Base-by-base conservation (phyloP, 75 land plant species). In the Cryptomeria japonica region DNA sequence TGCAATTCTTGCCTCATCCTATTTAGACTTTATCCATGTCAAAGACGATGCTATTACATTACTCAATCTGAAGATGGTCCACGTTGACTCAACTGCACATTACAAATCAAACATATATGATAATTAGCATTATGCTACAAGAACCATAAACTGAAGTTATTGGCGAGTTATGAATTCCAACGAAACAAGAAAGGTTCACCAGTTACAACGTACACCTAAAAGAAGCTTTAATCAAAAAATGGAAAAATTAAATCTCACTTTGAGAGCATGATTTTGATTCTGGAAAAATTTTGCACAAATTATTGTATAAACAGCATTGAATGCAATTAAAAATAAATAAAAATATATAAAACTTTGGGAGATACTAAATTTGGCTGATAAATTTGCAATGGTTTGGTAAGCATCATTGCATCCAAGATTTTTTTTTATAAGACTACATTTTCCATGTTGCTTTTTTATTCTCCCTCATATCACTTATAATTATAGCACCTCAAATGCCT, bases 61-160 rank as follows among this genome's bases (percentile, higher is more conserved):
- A 42, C 44, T 80, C 83, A 80, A 80, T 22, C 83, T 41, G 47
- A 79, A 79, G 82, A 34, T 86, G 76, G 46, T 12, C 87, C 68
- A 86, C 61, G 87, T 68, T 86, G 87, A 86, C 87, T 86, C 31
- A 86, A 51, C 87, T 86, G 87, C 87, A 64, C n/a, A 7, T 39
- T 22, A 37, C 25, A 56, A 22, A 86, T 16, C 28, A 41, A 41
- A 37, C n/a, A 80, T 80, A 80, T 80, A 41, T 42, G 28, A 12
- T 19, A 0, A 38, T 80, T 41, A 80, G 83, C 83, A 80, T 38
- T 41, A 22, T 41, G 10, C 28, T 80, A 41, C 46, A 80, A 41
- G 46, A 41, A 80, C 41, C 83, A 80, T 38, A 80, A 38, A 80
- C 18, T 46, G 22, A 5, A 80, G 53, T 51, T 51, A 51, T 51